Evolutionary conservation across 148 eudicot species (phyloP), one percentile per base, ranked within the genome.

Genomic region (Heliosperma pusillum): DNA sequence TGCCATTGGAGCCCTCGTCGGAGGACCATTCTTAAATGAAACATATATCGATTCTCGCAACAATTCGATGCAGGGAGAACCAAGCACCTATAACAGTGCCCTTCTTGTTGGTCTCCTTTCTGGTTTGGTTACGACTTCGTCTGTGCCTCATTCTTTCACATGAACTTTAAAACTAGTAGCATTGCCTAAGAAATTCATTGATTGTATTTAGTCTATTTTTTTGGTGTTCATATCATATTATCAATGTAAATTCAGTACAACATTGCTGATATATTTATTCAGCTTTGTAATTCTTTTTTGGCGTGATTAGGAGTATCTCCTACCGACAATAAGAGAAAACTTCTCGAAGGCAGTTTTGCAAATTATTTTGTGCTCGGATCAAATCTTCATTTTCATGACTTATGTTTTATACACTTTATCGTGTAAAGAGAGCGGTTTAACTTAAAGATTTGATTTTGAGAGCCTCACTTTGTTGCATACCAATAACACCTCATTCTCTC

Each of bases 41-140:
- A 84, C 93, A 1, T 95, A 63, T 27, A 76, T 87, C 0, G 96
- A 95, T 83, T 81, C 84, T n/a, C 78, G 97, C 36, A 95, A 92
- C 80, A 95, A 95, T 73, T 83, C 97, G 1, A 92, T 90, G 96
- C 93, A 92, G 83, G 79, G 71, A 7, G 98, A 92, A 76, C 98
- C 98, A 11, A 95, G 76, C 82, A 92, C 97, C 10, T 95, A 92
- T 78, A 92, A 95, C 73, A 88, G 86, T 61, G 98, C 97, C n/a
- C 80, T 89, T 21, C 59, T 95, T 7, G 91, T 95, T 16, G 97
- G 87, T 30, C 93, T 95, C 68, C 85, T 95, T 33, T 92, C 98
- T 1, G 90, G 97, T 80, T 82, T 90, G 85, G 83, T 92, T 67
- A 82, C 97, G 53, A 84, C 91, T 21, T 92, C 97, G 27, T 85